phyloP scores from a whole-genome alignment of 164 flowering plant genomes.

The Vitis cinerea region DNA sequence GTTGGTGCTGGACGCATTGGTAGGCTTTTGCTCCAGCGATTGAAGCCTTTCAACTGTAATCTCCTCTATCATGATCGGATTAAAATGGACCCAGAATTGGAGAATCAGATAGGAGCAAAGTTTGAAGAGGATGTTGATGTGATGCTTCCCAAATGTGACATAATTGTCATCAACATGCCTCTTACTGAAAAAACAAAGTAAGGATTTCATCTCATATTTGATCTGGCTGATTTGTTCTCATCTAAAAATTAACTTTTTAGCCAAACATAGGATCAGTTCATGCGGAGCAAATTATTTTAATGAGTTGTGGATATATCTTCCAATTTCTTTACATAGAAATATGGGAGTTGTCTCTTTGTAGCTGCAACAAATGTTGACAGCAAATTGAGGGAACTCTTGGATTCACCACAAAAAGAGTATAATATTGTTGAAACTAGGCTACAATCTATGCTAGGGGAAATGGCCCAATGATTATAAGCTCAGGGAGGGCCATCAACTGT shows the following conservation, averaged over 20 bases:
- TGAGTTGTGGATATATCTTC: not conserved
- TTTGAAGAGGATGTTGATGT: conserved; percentile 89
- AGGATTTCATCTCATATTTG: conserved; percentile 1
- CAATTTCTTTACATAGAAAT: not conserved
- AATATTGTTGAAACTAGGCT: no score
- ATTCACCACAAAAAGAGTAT: not conserved
- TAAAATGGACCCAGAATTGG: conserved; percentile 76
- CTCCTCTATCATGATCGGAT: conserved; percentile 91
- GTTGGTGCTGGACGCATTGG: conserved; percentile 98
- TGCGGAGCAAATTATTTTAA: not conserved
- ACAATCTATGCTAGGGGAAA: no score
- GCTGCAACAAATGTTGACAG: not conserved
- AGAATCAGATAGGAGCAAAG: conserved; percentile 68
- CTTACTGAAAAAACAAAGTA: conserved; percentile 97
- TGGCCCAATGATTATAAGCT: no score
- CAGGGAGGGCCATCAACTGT: no score
- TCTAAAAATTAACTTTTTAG: not conserved
- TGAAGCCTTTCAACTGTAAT: conserved; percentile 94
- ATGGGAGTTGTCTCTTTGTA: not conserved
- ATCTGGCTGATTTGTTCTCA: not conserved
- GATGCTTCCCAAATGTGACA: conserved; percentile 96
- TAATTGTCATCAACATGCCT: conserved; percentile 85
- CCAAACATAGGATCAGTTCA: not conserved
- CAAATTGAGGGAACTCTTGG: not conserved
- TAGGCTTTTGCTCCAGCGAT: conserved; percentile 76